Evolutionary conservation across 352 stramenopile species (phyloP), one percentile per base, ranked within the genome.

Genomic region (Globisporangium cystogenes): DNA sequence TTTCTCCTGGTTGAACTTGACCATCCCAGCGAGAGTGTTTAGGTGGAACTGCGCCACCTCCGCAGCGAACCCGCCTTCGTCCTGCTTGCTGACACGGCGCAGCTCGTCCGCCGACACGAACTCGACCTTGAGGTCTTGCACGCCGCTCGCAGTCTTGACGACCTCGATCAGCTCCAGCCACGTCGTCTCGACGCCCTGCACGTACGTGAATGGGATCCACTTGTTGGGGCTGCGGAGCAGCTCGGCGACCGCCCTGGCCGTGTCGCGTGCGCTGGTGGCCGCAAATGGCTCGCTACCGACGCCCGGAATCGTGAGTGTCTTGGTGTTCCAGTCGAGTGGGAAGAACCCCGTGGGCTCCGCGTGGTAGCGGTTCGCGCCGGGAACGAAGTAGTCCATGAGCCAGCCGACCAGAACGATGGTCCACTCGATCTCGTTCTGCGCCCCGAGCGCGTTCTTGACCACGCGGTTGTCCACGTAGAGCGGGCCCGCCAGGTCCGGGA

Each of bases 361-460:
- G 45, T 68, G 57, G 54, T 72, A 54, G 3, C 67, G 64, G 49
- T 74, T 74, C 31, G 21, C 14, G 6, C 27, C 58, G 7, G 66
- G 58, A 2, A 79, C 54, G 20, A 76, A 36, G 44, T 66, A 74
- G 43, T 79, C 67, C 40, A 58, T 51, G 41, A 76, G 1, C 53
- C 59, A 71, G 11, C 66, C 64, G 7, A 68, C n/a, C 26, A 45
- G 59, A 15, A 76, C 43, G 33, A 67, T 36, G 0, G 64, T 74
- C 64, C 67, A 79, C 45, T 79, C 67, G 35, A 79, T 8, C 14
- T 75, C 58, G 20, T 16, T 64, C 36, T 74, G 66, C 14, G 42
- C 18, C 24, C 29, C 45, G 12, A 79, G 59, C 11, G 56, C 50
- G 15, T 74, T 37, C 27, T 51, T 58, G 26, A 69, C 26, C 11